Conservation (phyloP, 176 grass and related monocot species). For the Eragrostis curvula region DNA sequence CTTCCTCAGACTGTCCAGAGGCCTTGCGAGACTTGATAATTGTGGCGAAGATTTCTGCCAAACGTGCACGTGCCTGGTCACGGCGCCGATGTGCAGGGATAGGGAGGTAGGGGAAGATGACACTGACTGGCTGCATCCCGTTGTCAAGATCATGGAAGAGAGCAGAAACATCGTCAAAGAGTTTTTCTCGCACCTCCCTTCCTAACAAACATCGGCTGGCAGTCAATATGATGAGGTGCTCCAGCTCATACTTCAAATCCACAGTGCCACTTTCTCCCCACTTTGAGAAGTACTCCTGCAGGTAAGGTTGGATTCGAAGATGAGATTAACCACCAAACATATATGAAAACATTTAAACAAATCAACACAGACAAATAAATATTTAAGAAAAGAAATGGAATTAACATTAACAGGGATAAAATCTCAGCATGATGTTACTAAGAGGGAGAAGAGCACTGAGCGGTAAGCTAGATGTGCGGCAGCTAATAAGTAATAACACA, state of each 20-base stretch:
- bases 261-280: conserved; percentile 97
- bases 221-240: conserved; percentile 98
- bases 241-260: conserved; percentile 92
- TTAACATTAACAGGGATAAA: conserved; percentile 6
- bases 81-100: conserved; percentile 78
- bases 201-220: conserved; percentile 92
- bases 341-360: not conserved
- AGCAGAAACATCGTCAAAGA: conserved; percentile 95
- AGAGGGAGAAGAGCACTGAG: not conserved
- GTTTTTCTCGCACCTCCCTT: conserved; percentile 92
- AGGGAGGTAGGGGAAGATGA: conserved; percentile 92
- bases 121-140: conserved; percentile 90
- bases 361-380: not conserved
- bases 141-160: conserved; percentile 98
- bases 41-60: conserved; percentile 82
- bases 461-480: not conserved
- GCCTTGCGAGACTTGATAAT: conserved; percentile 93
- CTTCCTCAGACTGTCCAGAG: conserved; percentile 73
- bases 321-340: conserved; percentile 17
- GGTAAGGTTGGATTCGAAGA: not conserved
- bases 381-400: not conserved
- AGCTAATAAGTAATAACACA: not conserved
- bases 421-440: conserved; percentile 9
- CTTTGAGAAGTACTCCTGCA: conserved; percentile 95
- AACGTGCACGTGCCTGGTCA: conserved; percentile 72